phyloP scores from a whole-genome alignment of 176 grass and related monocot genomes.

The Musa troglodytarum region DNA sequence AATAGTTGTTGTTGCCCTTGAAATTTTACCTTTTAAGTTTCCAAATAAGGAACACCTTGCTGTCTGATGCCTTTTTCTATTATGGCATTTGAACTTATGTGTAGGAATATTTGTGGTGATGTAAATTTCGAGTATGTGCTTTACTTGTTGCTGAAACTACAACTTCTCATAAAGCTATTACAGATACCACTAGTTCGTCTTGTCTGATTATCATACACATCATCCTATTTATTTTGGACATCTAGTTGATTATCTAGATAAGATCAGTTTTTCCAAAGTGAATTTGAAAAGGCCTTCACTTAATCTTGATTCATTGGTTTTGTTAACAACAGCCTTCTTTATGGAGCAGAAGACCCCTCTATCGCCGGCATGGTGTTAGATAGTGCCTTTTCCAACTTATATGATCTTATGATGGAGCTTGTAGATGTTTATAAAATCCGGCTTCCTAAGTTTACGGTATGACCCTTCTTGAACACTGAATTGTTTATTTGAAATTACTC shows the following conservation, averaged over 20 bases:
- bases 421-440: slow-evolving; percentile 93
- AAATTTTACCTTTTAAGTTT: neutral
- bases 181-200: neutral
- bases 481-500: neutral
- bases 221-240: neutral
- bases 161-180: neutral
- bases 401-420: slow-evolving; percentile 94
- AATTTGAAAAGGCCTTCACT: neutral
- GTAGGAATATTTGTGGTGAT: neutral
- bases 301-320: neutral
- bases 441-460: slow-evolving; percentile 94
- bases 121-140: neutral
- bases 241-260: neutral
- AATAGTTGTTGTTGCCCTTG: neutral
- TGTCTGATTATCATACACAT: neutral
- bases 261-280: neutral
- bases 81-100: neutral
- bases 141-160: neutral
- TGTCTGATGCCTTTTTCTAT: neutral
- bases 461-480: neutral
- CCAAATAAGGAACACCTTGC: neutral
- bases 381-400: slow-evolving; percentile 93
- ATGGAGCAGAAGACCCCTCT: slow-evolving; percentile 94
- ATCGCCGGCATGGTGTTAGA: slow-evolving; percentile 92
- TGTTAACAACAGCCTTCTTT: slow-evolving; percentile 47